Base-by-base conservation (phyloP, 202 grass and related monocot species). In the Schoenoplectus tabernaemontani region DNA sequence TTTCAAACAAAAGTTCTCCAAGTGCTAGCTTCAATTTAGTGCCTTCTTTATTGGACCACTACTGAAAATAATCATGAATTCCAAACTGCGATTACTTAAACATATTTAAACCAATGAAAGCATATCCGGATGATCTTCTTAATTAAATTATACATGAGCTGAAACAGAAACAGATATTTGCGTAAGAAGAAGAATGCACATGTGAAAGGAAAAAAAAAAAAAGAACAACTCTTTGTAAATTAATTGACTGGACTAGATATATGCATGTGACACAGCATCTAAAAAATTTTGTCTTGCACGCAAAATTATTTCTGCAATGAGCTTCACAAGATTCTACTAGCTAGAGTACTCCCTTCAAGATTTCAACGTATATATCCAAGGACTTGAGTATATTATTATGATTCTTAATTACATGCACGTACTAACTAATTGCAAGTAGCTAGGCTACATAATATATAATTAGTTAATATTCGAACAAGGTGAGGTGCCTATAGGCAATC, bases 1-100 rank as follows among this genome's bases (percentile, higher is more conserved):
- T 73, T 73, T 73, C 69, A 73, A 73, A 74, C 44, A 36, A 54
- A 74, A 74, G 70, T n/a, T 74, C 26, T 53, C 44, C 54, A 34
- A 15, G 13, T 51, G 17, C 33, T 24, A 34, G 44, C 46, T 33
- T 34, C 22, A 24, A 71, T 68, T 68, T 46, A 74, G 46, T 74
- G 46, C 46, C 70, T 53, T 34, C 70, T 74, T 54, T 53, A 74
- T 74, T 74, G 70, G 70, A 74, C 70, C 70, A 74, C 70, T 74
- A 74, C 46, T 74, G 44, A 53, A 65, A 69, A 69, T 69, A 15
- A 73, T 53, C 22, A 73, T 73, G 22, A n/a, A 73, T 50, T 73
- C 26, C 24, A 17, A 33, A 53, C 5, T 73, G 13, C 69, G 46
- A 73, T 73, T 73, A 73, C 13, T 73, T 5, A 41, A n/a, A 67